Evolutionary conservation across 129 eudicot species (phyloP), one percentile per base, ranked within the genome.

Genomic region (Flaveria trinervia): DNA sequence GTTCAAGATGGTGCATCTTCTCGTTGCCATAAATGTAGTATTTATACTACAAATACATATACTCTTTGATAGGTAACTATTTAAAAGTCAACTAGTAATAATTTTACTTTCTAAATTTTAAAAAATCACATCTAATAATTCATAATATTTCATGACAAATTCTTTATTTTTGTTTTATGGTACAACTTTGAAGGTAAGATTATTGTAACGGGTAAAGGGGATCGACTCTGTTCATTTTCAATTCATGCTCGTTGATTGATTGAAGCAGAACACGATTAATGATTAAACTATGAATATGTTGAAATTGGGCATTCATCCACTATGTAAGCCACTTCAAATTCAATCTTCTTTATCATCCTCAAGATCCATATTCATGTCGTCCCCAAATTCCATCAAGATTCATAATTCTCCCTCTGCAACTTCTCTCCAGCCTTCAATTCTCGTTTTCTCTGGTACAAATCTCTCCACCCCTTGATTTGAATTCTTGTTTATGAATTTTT

Each of bases 381-480:
- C 88, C 46, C 48, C 74, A 9, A 65, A 57, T 52, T n/a, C 68
- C 41, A 28, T 41, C 17, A 70, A 18, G 13, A 28, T 22, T 50
- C 57, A 43, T 11, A 48, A 28, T 28, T 44, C 81, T 33, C 23
- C 77, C 71, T 18, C 89, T 60, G 18, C 81, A 26, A 74, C 72
- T 54, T 59, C 79, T 51, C 11, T 50, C 74, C 92, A 79, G 6
- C 98, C 98, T 30, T 86, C 97, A 61, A 48, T 92, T 85, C 90
- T 92, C 30, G 96, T 92, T 61, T 92, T 92, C 84, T 92, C 98
- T 57, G 98, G 98, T 92, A 8, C 3, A 22, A 20, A 39, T 28
- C 25, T 25, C 3, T 72, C 16, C 41, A 8, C 65, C 3, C 1
- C n/a, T 23, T 16, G 13, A 43, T n/a, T 74, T 60, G 13, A 76